Evolutionary conservation across 1,139 yeast species (phyloP).

Genomic region (Eremothecium coryli): DNA sequence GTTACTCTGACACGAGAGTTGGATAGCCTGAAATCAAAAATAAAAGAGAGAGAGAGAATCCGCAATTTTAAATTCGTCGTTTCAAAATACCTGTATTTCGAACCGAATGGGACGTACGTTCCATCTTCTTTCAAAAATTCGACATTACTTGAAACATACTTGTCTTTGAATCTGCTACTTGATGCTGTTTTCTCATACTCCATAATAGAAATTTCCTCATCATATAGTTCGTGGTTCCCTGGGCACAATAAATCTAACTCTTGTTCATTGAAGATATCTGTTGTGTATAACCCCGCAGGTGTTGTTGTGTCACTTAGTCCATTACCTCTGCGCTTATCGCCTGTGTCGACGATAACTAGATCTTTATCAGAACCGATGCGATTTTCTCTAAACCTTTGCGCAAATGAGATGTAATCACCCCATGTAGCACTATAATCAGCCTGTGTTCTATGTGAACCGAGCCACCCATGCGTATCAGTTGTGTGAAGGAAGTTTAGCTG

Average conservation of each 20-base stretch:
- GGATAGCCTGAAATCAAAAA: conserved; percentile 64
- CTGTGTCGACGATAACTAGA: conserved; percentile 70
- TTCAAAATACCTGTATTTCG: conserved; percentile 51
- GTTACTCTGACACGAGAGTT: conserved; percentile 57
- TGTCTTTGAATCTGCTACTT: conserved; percentile 44
- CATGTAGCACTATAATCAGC: conserved; percentile 72
- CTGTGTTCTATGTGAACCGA: conserved; percentile 77
- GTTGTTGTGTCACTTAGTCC: conserved; percentile 69
- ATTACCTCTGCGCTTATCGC: conserved; percentile 93
- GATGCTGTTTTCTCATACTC: conserved; percentile 56
- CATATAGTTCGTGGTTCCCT: conserved; percentile 89
- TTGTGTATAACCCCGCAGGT: conserved; percentile 60
- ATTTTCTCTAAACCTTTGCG: conserved; percentile 34
- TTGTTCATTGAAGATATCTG: conserved; percentile 52
- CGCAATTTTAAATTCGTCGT: conserved; percentile 47
- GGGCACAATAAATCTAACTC: conserved; percentile 75
- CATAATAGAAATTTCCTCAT: conserved; percentile 52
- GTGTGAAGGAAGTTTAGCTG: conserved; percentile 79
- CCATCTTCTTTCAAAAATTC: conserved; percentile 47
- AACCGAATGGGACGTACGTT: conserved; percentile 58
- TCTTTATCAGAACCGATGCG: conserved; percentile 41
- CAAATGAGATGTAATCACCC: conserved; percentile 83
- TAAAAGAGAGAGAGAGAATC: conserved; percentile 65
- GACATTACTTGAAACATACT: conserved; percentile 74
- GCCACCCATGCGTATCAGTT: conserved; percentile 96